Percentiles rank a stretch among this genome's conserved stretches.
These are phyloP conservation scores for Eruca vesicaria DNA, from an alignment of 441 rosid species.

Conservation along the genomic window DNA sequence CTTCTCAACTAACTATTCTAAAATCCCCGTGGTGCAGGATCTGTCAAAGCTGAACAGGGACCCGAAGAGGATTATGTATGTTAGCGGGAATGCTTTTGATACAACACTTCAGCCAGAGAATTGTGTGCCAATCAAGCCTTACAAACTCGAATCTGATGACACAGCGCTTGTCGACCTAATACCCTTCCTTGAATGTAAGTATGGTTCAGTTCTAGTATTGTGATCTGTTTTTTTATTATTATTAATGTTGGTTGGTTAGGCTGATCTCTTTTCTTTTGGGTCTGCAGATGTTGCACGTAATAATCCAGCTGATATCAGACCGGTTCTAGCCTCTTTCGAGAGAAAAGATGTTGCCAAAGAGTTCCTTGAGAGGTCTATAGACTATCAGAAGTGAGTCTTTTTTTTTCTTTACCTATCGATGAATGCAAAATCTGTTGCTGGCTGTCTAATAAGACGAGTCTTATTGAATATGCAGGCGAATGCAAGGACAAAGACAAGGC, in stretches of 20 bases:
- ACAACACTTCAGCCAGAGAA: slow-evolving; percentile 88
- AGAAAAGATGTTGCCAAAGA: slow-evolving; percentile 77
- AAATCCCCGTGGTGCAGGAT: slow-evolving; percentile 54
- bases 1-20: not conserved
- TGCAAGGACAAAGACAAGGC: slow-evolving; percentile 57
- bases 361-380: slow-evolving; percentile 83
- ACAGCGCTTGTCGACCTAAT: slow-evolving; percentile 90
- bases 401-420: not conserved
- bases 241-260: not conserved
- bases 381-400: slow-evolving; percentile 63
- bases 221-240: too few relatives aligned
- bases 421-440: slow-evolving; percentile 2
- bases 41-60: slow-evolving; percentile 92
- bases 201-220: not conserved
- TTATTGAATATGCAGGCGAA: slow-evolving; percentile 50
- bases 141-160: slow-evolving; percentile 66
- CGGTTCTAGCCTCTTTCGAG: slow-evolving; percentile 67
- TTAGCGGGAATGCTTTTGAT: slow-evolving; percentile 81
- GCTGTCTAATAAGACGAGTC: slow-evolving; percentile 3
- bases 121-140: slow-evolving; percentile 72
- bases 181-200: slow-evolving; percentile 96
- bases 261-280: slow-evolving; percentile 1
- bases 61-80: slow-evolving; percentile 70
- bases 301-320: slow-evolving; percentile 82
- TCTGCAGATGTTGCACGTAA: slow-evolving; percentile 79